Evolutionary conservation across 768 basidiomycete species (phyloP), one percentile per base, ranked within the genome.

Genomic region (Lactarius akahatsu): DNA sequence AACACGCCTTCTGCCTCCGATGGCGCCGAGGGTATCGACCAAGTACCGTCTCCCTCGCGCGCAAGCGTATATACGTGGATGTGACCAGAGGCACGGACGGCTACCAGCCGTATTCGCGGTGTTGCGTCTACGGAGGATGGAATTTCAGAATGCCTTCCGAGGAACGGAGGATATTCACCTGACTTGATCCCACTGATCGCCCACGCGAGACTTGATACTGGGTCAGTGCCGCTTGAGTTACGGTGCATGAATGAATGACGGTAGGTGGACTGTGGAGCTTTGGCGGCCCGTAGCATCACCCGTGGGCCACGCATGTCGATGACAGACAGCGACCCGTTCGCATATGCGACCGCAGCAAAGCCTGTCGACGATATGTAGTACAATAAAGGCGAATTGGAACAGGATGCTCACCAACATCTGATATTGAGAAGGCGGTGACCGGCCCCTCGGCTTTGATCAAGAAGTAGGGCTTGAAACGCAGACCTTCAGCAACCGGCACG

Each of bases 301-400:
- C 81, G 81, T 1, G 92, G 92, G 1, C 85, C 89, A 28, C 91
- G 82, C 81, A 94, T 80, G 72, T 95, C 90, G 20, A 94, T 74
- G 38, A 94, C 77, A 40, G 83, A 76, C 26, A 96, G 63, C 2
- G 82, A 78, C 1, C 85, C 86, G 57, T 84, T 82, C 6, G 75
- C 73, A 73, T 89, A 92, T 3, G 88, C 86, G 3, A 87, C 80
- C 2, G 93, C 91, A 54, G 93, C 75, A 75, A 96, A 93, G 5
- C 91, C 92, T 93, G 67, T 54, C 8, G 41, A 20, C 55, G 23
- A 52, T 54, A 40, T 20, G 36, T 34, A 65, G 59, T 62, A 62
- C 10, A 32, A 56, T 64, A 59, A 36, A 20, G 10, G 52, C 52
- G 23, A 36, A 18, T 54, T 20, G 40, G 47, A 57, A 18, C 36